These are phyloP conservation scores for Cladophialophora chaetospira DNA, from an alignment of 2,329 filamentous ascomycete genomes.

Conservation along the genomic window DNA sequence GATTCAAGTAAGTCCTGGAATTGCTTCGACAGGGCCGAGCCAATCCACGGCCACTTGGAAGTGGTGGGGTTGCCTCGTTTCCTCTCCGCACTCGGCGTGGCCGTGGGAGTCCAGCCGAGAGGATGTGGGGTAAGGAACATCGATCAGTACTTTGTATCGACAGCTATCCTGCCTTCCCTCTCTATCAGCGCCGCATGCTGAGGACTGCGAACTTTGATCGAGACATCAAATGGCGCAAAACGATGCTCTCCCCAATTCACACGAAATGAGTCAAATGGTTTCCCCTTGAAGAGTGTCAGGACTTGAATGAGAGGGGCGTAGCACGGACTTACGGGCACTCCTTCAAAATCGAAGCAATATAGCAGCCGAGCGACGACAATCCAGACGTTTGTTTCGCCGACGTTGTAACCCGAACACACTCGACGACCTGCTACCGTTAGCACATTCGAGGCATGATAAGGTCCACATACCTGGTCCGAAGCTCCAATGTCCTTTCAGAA, in stretches of 20 bases:
- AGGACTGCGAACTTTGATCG: constrained; percentile 31
- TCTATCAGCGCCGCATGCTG: constrained; percentile 32
- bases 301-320: background rate
- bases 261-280: constrained; percentile 20
- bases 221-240: constrained; percentile 37
- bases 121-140: constrained; percentile 2
- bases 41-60: background rate
- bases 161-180: constrained; percentile 21
- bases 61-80: background rate
- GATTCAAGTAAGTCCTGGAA: constrained; percentile 3
- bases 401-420: constrained; percentile 27
- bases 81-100: background rate
- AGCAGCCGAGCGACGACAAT: constrained; percentile 23
- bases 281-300: constrained; percentile 5
- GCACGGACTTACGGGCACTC: constrained; percentile 16
- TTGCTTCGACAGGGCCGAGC: background rate
- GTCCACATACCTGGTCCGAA: constrained; percentile 26
- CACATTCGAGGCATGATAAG: background rate
- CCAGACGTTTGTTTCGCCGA: constrained; percentile 28
- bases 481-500: constrained; percentile 36
- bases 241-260: constrained; percentile 25
- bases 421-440: constrained; percentile 16
- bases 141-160: constrained; percentile 23
- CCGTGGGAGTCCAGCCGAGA: background rate
- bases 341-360: constrained; percentile 30